Evolutionary conservation across 805 yeast species (phyloP), one percentile per base, ranked within the genome.

Genomic region (Blastobotrys robertii): DNA sequence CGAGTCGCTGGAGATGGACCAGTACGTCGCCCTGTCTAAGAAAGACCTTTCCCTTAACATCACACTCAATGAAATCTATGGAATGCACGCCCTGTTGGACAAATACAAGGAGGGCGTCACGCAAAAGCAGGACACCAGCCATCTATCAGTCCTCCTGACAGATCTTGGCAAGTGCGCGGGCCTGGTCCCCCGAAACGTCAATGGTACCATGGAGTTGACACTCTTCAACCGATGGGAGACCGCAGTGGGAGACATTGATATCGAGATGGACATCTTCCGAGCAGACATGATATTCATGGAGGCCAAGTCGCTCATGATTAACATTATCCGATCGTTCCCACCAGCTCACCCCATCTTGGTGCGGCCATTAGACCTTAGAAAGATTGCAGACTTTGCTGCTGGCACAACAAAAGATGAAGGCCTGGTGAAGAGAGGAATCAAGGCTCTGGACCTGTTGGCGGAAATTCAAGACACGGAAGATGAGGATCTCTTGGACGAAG

Each of bases 1-100:
- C 48, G 68, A 64, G 42, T 52, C 62, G 4, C 55, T 63, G 14
- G 67, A 63, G 41, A 54, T 63, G 50, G 68, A 63, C 45, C 66
- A 62, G 48, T 65, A 62, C 44, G 58, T 61, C 14, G 66, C 68
- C 0, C 48, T 64, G 35, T 58, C 66, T 16, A 53, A 59, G 44
- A 55, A 53, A 30, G 65, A 62, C 29, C 51, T 62, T 4, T 31
- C 34, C 12, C 48, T 65, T 30, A 58, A 57, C 30, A 60, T 64
- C 37, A 53, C 64, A 2, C 49, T 59, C 33, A 58, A 60, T 37
- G 69, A 64, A 42, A 51, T 60, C 14, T 57, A 52, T 42, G 55
- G 58, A 22, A 60, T 63, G 57, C 67, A 65, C 46, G 48, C 50
- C 2, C 46, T 65, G n/a, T 47, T 65, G 25, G 56, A 49, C 34